phyloP scores from a whole-genome alignment of 345 rosid genomes.

The Erucastrum elatum region DNA sequence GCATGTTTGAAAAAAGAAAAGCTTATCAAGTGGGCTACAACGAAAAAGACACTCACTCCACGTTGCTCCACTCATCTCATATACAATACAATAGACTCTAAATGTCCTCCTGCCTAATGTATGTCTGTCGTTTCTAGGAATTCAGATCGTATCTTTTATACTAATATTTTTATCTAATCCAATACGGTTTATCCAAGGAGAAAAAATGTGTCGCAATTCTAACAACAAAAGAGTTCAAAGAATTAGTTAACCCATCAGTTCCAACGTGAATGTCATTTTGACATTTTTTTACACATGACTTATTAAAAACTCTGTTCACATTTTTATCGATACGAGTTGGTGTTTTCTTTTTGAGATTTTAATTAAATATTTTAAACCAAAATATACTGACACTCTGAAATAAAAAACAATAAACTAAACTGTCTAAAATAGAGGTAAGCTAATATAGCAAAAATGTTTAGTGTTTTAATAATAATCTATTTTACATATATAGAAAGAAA shows the following conservation, averaged over 20 bases:
- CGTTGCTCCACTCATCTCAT: slow-evolving; percentile 28
- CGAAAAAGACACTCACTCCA: slow-evolving; percentile 21
- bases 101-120: background rate
- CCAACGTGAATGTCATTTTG: background rate
- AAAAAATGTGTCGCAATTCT: background rate
- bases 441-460: background rate
- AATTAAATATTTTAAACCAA: too few species aligned
- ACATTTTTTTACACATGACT: background rate
- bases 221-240: background rate
- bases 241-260: background rate
- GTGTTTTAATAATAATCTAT: background rate
- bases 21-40: slow-evolving; percentile 6
- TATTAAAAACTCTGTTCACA: background rate
- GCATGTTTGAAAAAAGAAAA: background rate
- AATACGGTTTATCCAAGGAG: background rate
- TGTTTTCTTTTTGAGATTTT: too few species aligned
- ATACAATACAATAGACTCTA: background rate
- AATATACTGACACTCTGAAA: too few species aligned
- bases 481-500: background rate
- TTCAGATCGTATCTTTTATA: background rate
- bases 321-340: background rate
- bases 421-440: background rate
- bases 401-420: too few species aligned
- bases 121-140: slow-evolving; percentile 21
- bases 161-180: background rate